Evolutionary conservation across 495 filamentous ascomycete genomes (phyloP).

Genomic region (Neurospora pannonica): DNA sequence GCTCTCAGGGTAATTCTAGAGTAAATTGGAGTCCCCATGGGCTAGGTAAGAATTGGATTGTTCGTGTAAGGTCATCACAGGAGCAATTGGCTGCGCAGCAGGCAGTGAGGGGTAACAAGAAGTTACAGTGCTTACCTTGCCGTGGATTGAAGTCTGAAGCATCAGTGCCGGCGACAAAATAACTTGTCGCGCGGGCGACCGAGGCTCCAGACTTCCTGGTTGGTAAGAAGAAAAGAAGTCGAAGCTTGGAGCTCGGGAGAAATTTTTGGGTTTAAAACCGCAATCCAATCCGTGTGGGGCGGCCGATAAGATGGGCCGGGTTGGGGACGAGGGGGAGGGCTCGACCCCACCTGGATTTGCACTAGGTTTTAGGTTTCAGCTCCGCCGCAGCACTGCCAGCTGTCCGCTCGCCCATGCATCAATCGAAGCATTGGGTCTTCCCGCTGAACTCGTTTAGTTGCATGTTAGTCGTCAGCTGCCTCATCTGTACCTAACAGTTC

Average conservation of each 20-base stretch:
- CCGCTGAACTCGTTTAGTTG: not conserved
- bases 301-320: conserved; percentile 11
- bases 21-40: conserved; percentile 54
- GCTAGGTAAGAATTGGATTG: conserved; percentile 74
- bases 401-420: not conserved
- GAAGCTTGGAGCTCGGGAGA: conserved; percentile 12
- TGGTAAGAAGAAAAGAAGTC: conserved; percentile 8
- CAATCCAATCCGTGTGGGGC: conserved; percentile 18
- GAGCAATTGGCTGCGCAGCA: conserved; percentile 18
- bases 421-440: not conserved
- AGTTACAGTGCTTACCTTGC: conserved; percentile 1
- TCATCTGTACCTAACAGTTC: not conserved
- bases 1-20: conserved; percentile 66
- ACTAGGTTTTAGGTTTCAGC: not conserved
- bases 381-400: not conserved
- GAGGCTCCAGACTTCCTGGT: conserved; percentile 2
- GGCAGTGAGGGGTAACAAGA: conserved; percentile 12
- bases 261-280: conserved; percentile 14
- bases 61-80: conserved; percentile 54
- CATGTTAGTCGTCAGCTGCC: not conserved
- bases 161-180: not conserved
- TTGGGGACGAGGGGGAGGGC: not conserved
- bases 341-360: not conserved
- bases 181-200: not conserved
- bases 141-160: conserved; percentile 22